Conservation (phyloP, 176 grass and related monocot genomes). For the Musa beccarii region DNA sequence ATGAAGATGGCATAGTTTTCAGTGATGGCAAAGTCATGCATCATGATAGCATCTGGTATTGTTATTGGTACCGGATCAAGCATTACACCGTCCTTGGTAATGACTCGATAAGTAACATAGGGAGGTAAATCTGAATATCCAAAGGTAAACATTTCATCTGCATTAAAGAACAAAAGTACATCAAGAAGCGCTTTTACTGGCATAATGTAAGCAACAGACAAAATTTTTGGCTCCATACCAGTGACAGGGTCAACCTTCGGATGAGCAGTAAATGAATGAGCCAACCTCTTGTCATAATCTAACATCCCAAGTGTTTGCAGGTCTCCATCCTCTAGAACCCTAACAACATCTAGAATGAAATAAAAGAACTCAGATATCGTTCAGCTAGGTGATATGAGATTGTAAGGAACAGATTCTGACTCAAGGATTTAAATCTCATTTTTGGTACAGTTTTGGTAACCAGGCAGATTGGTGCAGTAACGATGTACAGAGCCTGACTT, state of each 20-base stretch:
- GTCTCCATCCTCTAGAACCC: constrained; percentile 96
- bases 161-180: constrained; percentile 4
- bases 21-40: constrained; percentile 99
- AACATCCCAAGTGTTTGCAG: constrained; percentile 88
- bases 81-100: constrained; percentile 85
- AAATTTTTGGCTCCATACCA: constrained; percentile 30
- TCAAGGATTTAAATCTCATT: too few relatives aligned
- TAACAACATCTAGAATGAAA: constrained; percentile 57
- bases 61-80: constrained; percentile 97
- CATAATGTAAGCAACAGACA: constrained; percentile 14
- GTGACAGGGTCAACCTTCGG: constrained; percentile 96
- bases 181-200: background rate
- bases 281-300: constrained; percentile 88
- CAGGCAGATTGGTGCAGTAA: too few relatives aligned
- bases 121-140: constrained; percentile 81
- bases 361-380: background rate
- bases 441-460: too few relatives aligned
- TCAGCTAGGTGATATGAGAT: background rate
- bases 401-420: background rate
- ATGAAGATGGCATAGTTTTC: constrained; percentile 95
- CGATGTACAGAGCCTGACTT: too few relatives aligned
- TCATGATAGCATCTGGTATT: constrained; percentile 92
- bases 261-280: constrained; percentile 93
- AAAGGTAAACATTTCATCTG: constrained; percentile 99
- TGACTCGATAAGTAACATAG: constrained; percentile 86